These are phyloP conservation scores for Neurospora sp. DNA, from an alignment of 495 filamentous ascomycete genomes.

Conservation along the genomic window DNA sequence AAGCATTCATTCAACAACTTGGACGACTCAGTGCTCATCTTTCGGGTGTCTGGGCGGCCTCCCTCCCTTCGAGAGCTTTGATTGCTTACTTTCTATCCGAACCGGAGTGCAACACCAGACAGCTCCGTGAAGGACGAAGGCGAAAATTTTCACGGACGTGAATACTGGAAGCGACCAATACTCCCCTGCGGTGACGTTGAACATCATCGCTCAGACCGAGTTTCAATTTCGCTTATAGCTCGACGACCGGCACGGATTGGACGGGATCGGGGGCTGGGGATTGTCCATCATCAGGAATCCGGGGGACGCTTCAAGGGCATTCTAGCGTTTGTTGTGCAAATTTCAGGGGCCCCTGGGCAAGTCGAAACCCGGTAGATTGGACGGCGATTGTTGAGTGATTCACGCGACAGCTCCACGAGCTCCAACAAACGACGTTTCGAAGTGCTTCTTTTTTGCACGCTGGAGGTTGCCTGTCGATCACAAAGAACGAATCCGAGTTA, in stretches of 20 bases:
- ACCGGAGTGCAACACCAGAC: background rate
- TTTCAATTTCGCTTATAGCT: constrained; percentile 23
- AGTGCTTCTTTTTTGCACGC: background rate
- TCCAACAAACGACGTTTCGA: background rate
- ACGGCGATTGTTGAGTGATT: constrained; percentile 16
- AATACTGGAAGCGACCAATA: constrained; percentile 12
- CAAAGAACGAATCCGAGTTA: background rate
- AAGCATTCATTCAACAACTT: background rate
- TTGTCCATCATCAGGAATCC: constrained; percentile 10
- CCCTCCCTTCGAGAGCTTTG: background rate
- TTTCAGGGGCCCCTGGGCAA: constrained; percentile 6
- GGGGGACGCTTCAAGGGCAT: constrained; percentile 10
- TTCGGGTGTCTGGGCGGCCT: background rate
- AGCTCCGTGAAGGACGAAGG: background rate
- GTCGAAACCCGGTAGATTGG: constrained; percentile 6
- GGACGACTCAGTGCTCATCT: background rate
- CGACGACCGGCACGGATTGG: constrained; percentile 11
- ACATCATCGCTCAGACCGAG: background rate
- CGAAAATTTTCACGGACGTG: constrained; percentile 24
- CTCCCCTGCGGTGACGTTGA: constrained; percentile 14
- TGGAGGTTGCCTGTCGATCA: background rate
- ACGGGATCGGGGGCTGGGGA: background rate
- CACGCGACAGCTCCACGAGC: background rate
- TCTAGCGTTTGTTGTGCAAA: constrained; percentile 10
- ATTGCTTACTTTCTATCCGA: background rate